Evolutionary conservation across 2,329 filamentous ascomycete species (phyloP).

Genomic region (Acephala macrosclerotiorum): DNA sequence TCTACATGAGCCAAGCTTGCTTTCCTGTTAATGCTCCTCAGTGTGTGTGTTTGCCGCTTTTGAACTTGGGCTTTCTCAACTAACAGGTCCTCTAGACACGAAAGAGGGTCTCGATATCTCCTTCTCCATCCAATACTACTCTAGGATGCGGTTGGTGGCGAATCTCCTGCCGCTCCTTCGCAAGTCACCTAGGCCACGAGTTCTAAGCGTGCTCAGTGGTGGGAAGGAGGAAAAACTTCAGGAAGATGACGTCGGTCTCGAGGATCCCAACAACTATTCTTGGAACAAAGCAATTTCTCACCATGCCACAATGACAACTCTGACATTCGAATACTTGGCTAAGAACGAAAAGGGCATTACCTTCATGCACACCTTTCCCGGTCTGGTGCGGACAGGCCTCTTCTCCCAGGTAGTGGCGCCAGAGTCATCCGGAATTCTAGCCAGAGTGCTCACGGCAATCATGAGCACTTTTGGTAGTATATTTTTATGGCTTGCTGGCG

Average conservation of each 20-base stretch:
- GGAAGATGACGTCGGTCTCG: conserved; percentile 49
- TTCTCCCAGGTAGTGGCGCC: conserved; percentile 32
- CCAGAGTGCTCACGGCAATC: conserved; percentile 17
- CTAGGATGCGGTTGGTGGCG: background rate
- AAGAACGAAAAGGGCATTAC: conserved; percentile 46
- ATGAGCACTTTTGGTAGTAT: conserved; percentile 23
- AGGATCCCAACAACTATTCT: conserved; percentile 42
- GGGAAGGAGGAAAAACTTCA: conserved; percentile 58
- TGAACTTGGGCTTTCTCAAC: background rate
- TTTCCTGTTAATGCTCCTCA: conserved; percentile 36
- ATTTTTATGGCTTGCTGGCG: conserved; percentile 31
- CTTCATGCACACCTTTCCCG: conserved; percentile 49
- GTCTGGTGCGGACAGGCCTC: conserved; percentile 41
- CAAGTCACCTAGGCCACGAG: conserved; percentile 51
- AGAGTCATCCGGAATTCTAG: conserved; percentile 26
- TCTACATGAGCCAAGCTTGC: conserved; percentile 52
- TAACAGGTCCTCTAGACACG: conserved; percentile 50
- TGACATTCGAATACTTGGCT: conserved; percentile 55
- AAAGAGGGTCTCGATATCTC: conserved; percentile 57
- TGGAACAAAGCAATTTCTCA: conserved; percentile 36
- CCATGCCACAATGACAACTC: conserved; percentile 51
- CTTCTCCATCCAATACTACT: conserved; percentile 58
- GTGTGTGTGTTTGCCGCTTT: conserved; percentile 23
- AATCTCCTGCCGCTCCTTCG: conserved; percentile 46
- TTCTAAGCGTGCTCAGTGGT: conserved; percentile 59